Conservation (phyloP, 225 moss, liverwort and hornwort species). For the Takakia lepidozioides region DNA sequence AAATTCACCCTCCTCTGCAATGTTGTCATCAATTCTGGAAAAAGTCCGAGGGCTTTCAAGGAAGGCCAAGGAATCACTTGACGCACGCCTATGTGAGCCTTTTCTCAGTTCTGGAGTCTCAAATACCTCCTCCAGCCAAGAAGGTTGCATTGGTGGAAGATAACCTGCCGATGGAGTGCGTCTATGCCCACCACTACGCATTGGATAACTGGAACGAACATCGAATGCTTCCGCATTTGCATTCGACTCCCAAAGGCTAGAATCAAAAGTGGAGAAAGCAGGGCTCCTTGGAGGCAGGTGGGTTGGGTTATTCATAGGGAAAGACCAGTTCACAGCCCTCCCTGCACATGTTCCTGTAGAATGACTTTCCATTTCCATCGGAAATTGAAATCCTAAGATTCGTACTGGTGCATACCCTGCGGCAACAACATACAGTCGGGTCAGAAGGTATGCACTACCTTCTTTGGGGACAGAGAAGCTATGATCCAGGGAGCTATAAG, state of each 20-base stretch:
- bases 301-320: conserved; percentile 91
- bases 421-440: too few species aligned
- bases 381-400: too few species aligned
- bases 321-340: conserved; percentile 84
- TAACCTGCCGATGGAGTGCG: conserved; percentile 79
- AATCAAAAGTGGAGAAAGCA: conserved; percentile 45
- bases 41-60: conserved; percentile 67
- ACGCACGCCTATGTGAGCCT: conserved; percentile 81
- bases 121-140: conserved; percentile 67
- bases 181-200: conserved; percentile 64
- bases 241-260: conserved; percentile 78
- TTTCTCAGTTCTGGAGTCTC: conserved; percentile 64
- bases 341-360: conserved; percentile 37
- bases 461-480: too few species aligned
- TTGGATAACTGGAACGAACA: conserved; percentile 47
- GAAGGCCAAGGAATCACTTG: conserved; percentile 88
- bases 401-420: too few species aligned
- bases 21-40: conserved; percentile 57
- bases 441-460: too few species aligned
- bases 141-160: conserved; percentile 51
- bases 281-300: conserved; percentile 94
- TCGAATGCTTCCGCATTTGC: conserved; percentile 14
- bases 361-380: conserved; percentile 42
- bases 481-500: too few species aligned
- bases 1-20: conserved; percentile 78